phyloP scores from a whole-genome alignment of 2,329 filamentous ascomycete genomes.

The Calonectria pteridis region DNA sequence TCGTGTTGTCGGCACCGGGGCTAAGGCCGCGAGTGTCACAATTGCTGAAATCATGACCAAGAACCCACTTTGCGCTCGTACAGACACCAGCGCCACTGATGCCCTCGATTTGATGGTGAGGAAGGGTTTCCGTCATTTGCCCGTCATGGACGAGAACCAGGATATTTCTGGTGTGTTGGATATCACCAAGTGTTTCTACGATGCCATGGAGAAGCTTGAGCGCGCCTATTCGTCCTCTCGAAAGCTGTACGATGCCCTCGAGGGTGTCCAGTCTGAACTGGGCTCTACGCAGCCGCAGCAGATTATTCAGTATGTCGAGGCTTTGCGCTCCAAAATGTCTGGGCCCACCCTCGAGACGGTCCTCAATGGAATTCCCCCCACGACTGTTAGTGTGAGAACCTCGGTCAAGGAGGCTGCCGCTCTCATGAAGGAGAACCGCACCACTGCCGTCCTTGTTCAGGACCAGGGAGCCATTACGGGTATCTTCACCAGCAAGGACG shows the following conservation, averaged over 20 bases:
- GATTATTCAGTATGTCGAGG: conserved; percentile 99
- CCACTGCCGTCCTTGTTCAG: conserved; percentile 94
- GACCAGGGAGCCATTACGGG: conserved; percentile 97
- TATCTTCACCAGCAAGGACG: conserved; percentile 99
- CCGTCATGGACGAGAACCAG: conserved; percentile 99
- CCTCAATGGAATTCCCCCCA: conserved; percentile 89
- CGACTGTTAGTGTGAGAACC: conserved; percentile 94
- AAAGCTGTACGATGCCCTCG: conserved; percentile 96
- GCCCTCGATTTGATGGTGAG: conserved; percentile 97
- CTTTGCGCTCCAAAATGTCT: conserved; percentile 95
- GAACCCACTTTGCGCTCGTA: conserved; percentile 96
- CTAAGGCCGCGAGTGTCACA: conserved; percentile 89
- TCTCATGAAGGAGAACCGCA: conserved; percentile 99
- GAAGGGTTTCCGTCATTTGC: conserved; percentile 96
- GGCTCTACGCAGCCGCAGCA: conserved; percentile 97
- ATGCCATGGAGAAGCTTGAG: conserved; percentile 99
- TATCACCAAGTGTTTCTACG: conserved; percentile 99
- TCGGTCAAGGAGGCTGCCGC: conserved; percentile 96
- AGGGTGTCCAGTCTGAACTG: conserved; percentile 97
- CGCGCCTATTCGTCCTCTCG: conserved; percentile 97
- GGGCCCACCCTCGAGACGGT: conserved; percentile 96
- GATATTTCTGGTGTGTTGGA: conserved; percentile 98
- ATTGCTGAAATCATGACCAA: conserved; percentile 99
- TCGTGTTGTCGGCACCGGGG: conserved; percentile 90
- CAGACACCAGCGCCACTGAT: conserved; percentile 97